These are phyloP conservation scores for Fragilaria radians DNA, from an alignment of 108 stramenopile species.

Conservation along the genomic window DNA sequence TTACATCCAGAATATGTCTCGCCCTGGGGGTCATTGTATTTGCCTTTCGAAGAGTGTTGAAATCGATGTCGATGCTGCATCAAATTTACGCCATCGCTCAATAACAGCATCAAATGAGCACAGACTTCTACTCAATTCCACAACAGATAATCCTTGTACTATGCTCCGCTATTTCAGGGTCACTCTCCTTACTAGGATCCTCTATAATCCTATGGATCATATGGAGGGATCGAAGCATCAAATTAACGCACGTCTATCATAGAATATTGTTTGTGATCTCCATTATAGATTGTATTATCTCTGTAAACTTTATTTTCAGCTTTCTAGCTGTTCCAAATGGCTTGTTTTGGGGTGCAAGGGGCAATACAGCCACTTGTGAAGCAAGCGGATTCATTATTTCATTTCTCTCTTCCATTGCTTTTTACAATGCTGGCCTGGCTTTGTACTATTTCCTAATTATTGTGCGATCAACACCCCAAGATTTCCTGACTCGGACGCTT, in stretches of 20 bases:
- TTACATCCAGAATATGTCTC: too few relatives aligned
- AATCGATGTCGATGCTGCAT: too few relatives aligned
- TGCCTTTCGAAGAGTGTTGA: too few relatives aligned
- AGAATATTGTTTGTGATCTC: slow-evolving; percentile 21
- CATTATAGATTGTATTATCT: slow-evolving; percentile 8
- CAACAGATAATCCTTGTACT: background rate
- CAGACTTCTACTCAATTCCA: background rate
- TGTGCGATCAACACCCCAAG: background rate
- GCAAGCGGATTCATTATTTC: slow-evolving; percentile 47
- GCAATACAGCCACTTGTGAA: slow-evolving; percentile 32
- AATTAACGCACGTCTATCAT: slow-evolving; percentile 13
- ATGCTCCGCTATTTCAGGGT: background rate
- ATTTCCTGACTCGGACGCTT: background rate
- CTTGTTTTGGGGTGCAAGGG: slow-evolving; percentile 21
- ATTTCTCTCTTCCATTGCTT: background rate
- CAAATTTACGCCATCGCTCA: too few relatives aligned
- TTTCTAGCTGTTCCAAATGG: slow-evolving; percentile 10
- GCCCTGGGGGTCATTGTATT: too few relatives aligned
- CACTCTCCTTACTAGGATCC: slow-evolving; percentile 2
- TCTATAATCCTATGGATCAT: slow-evolving; percentile 10
- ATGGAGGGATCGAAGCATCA: background rate
- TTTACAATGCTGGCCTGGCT: background rate
- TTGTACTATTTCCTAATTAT: background rate
- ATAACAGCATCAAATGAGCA: too few relatives aligned
- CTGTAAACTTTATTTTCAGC: slow-evolving; percentile 1